These are phyloP conservation scores for Shiraia sp. DNA, from an alignment of 2,329 filamentous ascomycete species.

Conservation along the genomic window DNA sequence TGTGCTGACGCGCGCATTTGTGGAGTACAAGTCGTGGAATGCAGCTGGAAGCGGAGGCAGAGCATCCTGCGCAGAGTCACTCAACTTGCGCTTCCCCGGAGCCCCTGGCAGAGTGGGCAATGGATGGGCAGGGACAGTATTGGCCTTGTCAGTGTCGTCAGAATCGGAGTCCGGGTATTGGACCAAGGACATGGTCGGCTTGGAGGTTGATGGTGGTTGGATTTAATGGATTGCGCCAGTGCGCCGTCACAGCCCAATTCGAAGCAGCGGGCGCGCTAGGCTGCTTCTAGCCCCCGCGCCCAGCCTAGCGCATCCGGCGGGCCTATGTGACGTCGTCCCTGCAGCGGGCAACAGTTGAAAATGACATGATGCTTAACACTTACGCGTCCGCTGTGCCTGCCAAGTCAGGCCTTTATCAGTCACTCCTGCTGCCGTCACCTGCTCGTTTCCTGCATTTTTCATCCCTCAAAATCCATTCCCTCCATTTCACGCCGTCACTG, in stretches of 20 bases:
- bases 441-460: constrained; percentile 8
- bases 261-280: constrained; percentile 1
- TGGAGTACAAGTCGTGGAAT: constrained; percentile 90
- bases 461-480: neutral
- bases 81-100: constrained; percentile 39
- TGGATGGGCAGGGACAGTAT: constrained; percentile 10
- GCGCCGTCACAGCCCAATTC: constrained; percentile 23
- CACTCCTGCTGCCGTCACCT: constrained; percentile 15
- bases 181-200: constrained; percentile 37
- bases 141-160: constrained; percentile 43
- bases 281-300: constrained; percentile 15
- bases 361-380: constrained; percentile 24
- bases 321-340: constrained; percentile 32
- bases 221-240: constrained; percentile 10
- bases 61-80: constrained; percentile 21
- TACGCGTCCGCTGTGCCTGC: constrained; percentile 41
- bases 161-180: constrained; percentile 61
- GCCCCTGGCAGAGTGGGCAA: constrained; percentile 9
- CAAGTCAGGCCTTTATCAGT: constrained; percentile 31
- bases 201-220: constrained; percentile 1
- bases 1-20: constrained; percentile 74
- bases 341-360: constrained; percentile 23
- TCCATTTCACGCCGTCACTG: too few species aligned
- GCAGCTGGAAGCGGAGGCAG: constrained; percentile 76
- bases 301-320: constrained; percentile 22